Base-by-base conservation (phyloP, 2,329 filamentous ascomycete genomes). In the Cryphonectria nitschkei region DNA sequence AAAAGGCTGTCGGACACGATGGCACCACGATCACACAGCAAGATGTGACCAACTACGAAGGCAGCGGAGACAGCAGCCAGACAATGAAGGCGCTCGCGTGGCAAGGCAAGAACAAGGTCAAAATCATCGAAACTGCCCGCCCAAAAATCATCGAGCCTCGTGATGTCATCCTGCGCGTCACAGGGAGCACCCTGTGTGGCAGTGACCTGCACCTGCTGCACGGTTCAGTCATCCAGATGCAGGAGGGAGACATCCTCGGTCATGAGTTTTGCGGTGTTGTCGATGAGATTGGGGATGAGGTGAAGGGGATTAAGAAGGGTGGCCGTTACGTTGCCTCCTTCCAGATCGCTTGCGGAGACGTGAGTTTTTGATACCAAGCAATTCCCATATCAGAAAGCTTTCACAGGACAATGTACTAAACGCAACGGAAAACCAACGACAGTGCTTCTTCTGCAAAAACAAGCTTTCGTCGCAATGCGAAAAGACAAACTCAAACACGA, bases 131-230 rank as follows among this genome's bases (percentile, higher is more conserved):
- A 46, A 87, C 88, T 6, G 87, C 91, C 0, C 91, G 90, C 75
- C 93, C 94, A 2, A 89, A 86, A 75, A 85, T 96, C 41, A 79
- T 95, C 37, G 93, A 96, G 78, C 86, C 89, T 60, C 83, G 84
- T 67, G 94, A 97, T 77, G 93, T 95, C 14, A 94, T 97, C 72
- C 83, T 96, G 75, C 94, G 91, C 77, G 88, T 97, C 46, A 97
- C 87, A 0, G 86, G 86, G n/a, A 86, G 79, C 72, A 88, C 87
- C 1, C 82, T 89, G 43, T 90, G 87, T 75, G 87, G 87, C 32
- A 88, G 85, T 60, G 88, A 89, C 74, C 79, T 90, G 7, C 88
- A 89, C 70, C 79, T 89, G n/a, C 81, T 87, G 2, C 86, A 89
- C 72, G 85, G 80, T n/a, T 74, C 83, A 3, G 82, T 93, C 60